These are phyloP conservation scores for Sesbania bispinosa DNA, from an alignment of 306 rosid species.

Conservation along the genomic window DNA sequence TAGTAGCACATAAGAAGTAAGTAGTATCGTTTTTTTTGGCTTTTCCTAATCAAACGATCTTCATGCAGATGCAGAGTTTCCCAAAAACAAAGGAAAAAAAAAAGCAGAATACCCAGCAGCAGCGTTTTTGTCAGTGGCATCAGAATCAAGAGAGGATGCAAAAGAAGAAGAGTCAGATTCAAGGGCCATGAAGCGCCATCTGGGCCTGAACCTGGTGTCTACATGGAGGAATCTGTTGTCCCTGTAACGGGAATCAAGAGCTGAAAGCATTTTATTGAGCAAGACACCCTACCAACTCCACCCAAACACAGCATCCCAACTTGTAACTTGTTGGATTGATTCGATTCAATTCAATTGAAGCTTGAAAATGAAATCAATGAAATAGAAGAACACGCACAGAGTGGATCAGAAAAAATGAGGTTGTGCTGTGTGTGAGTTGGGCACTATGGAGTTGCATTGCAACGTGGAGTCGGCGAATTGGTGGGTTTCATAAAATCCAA, in stretches of 20 bases:
- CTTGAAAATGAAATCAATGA: background rate
- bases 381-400: background rate
- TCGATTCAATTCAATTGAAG: background rate
- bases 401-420: background rate
- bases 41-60: too few relatives aligned
- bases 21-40: too few relatives aligned
- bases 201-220: constrained; percentile 23
- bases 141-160: constrained; percentile 60
- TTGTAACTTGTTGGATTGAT: too few relatives aligned
- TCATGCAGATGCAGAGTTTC: too few relatives aligned
- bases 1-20: too few relatives aligned
- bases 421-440: background rate
- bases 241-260: constrained; percentile 8
- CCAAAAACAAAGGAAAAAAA: background rate
- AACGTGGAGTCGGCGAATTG: constrained; percentile 10
- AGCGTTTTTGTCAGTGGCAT: constrained; percentile 52
- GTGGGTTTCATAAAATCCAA: background rate
- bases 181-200: constrained; percentile 54
- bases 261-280: constrained; percentile 23
- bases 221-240: constrained; percentile 24
- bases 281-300: constrained; percentile 33
- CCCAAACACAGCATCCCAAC: constrained; percentile 46
- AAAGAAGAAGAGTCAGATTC: constrained; percentile 60
- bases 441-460: background rate
- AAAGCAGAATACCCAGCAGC: constrained; percentile 47